Conservation (phyloP, 495 filamentous ascomycete genomes). For the Choiromyces venosus region DNA sequence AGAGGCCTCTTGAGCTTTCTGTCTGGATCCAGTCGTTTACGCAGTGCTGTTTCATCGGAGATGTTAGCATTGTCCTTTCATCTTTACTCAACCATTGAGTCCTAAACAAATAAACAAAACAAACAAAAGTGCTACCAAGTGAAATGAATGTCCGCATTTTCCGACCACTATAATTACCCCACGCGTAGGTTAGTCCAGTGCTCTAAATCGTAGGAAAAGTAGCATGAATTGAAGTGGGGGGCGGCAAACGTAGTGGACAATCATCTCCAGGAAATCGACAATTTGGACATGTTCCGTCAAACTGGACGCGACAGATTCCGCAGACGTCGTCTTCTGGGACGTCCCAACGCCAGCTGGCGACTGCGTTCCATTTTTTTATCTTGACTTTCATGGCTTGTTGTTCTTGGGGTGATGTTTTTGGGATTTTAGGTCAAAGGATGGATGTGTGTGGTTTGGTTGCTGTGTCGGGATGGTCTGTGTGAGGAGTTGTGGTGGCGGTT, state of each 20-base stretch:
- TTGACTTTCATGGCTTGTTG: constrained; percentile 73
- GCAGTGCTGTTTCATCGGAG: constrained; percentile 63
- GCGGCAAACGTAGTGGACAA: constrained; percentile 67
- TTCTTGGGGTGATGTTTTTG: not conserved
- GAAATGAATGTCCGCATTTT: constrained; percentile 94
- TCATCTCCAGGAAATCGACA: constrained; percentile 98
- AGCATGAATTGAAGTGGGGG: not conserved
- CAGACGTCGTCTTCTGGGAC: constrained; percentile 97
- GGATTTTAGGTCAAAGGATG: not conserved
- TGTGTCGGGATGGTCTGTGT: not conserved
- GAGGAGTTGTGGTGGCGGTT: constrained; percentile 5
- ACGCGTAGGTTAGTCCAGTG: not conserved
- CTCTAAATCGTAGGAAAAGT: not conserved
- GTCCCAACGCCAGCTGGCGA: constrained; percentile 96
- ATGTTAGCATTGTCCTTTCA: not conserved
- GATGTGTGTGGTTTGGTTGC: constrained; percentile 6
- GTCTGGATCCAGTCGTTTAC: constrained; percentile 93
- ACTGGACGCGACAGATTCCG: constrained; percentile 96
- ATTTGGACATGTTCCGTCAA: constrained; percentile 93
- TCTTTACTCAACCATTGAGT: constrained; percentile 24
- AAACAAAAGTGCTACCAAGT: constrained; percentile 55
- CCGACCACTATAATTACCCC: constrained; percentile 63
- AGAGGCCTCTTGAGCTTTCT: constrained; percentile 85
- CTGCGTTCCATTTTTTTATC: constrained; percentile 85
- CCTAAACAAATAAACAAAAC: not conserved